Conservation (phyloP, 495 filamentous ascomycete genomes). For the Neurospora sp. region DNA sequence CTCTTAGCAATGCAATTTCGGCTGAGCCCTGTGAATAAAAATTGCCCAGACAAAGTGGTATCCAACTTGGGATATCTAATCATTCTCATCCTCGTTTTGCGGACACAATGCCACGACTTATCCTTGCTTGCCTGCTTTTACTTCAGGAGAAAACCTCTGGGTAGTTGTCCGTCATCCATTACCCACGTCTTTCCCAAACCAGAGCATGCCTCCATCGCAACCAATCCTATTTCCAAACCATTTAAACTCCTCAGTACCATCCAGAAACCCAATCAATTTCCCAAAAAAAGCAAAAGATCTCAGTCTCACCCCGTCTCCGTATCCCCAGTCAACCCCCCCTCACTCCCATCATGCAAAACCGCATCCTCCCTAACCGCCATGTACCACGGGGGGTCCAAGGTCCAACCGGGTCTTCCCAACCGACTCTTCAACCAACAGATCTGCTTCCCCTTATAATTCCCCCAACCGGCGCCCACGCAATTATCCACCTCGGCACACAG, state of each 20-base stretch:
- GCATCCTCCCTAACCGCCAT: conserved; percentile 31
- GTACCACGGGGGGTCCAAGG: conserved; percentile 29
- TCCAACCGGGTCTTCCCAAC: conserved; percentile 39
- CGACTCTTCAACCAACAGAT: conserved; percentile 43
- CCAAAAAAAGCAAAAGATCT: background rate
- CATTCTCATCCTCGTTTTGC: background rate
- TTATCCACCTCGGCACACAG: conserved; percentile 13
- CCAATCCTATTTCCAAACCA: too few relatives aligned
- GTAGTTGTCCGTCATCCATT: too few relatives aligned
- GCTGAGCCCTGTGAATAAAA: background rate
- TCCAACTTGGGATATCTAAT: background rate
- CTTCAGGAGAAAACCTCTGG: too few relatives aligned
- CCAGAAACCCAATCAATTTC: background rate
- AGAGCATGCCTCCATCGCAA: too few relatives aligned
- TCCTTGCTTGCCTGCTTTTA: too few relatives aligned
- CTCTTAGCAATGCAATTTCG: background rate
- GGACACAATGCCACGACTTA: background rate
- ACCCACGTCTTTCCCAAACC: too few relatives aligned
- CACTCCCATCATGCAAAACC: background rate
- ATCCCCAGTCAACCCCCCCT: background rate
- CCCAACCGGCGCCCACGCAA: conserved; percentile 30
- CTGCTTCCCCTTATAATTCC: conserved; percentile 16
- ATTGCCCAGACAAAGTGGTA: background rate
- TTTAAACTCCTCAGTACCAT: background rate
- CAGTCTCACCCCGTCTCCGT: background rate